Base-by-base conservation (phyloP, 306 rosid genomes). In the Rosa rugosa region DNA sequence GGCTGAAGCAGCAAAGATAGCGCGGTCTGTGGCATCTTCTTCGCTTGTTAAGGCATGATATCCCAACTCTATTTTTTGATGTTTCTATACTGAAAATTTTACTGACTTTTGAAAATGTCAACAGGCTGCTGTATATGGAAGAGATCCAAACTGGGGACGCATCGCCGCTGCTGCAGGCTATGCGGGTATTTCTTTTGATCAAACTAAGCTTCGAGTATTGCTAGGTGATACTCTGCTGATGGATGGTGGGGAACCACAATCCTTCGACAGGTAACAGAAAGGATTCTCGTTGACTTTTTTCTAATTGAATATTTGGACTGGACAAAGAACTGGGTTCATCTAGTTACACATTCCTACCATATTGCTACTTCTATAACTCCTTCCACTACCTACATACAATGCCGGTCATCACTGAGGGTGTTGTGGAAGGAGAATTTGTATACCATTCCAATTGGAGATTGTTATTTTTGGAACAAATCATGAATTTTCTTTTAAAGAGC, bases 141-240 rank as follows among this genome's bases (percentile, higher is more conserved):
- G 98, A 90, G 99, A 91, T 78, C 98, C 99, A 51, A 93, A 95
- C 34, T 95, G 99, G 99, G 99, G 99, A 70, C 97, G 98, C 72
- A 93, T 95, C 50, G 99, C 98, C 31, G 85, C 86, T 34, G 98
- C 99, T 25, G 96, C 99, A 36, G 99, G 98, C 64, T 91, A 91
- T 82, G 87, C 98, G 0, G 99, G 99, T 79, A 81, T 93, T 80
- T 49, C 89, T 38, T 95, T 95, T 78, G 82, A 88, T 72, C 98
- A 90, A 86, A 86, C 47, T 62, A 85, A 84, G 81, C 98, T 95
- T 64, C 82, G 84, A 83, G 96, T 95, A 79, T 82, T 86, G 78
- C 82, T 95, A 45, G 98, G 99, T 9, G 85, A 95, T 83, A 91
- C 87, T 76, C 87, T 91, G 66, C 93, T 95, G 44, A 95, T 95